A percentile compares a stretch with the other conserved stretches of the same genome.
Conservation (phyloP, 441 rosid species). For the Caryocar brasiliense region DNA sequence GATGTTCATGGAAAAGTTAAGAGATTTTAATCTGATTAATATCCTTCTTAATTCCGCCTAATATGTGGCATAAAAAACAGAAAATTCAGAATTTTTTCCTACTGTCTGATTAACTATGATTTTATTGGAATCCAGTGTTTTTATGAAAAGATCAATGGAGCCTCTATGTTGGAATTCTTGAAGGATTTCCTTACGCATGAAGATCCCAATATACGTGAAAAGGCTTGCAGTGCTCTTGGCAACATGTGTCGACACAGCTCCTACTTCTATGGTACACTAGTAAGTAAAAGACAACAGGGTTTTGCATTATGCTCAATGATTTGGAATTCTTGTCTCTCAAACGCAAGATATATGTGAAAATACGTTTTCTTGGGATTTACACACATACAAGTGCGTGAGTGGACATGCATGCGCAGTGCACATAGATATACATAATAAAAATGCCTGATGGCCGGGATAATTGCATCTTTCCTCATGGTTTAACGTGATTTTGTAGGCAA, state of each 20-base stretch:
- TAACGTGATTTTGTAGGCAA: conserved; percentile 41
- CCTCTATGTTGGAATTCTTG: conserved; percentile 57
- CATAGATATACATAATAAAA: background rate
- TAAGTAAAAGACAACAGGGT: conserved; percentile 26
- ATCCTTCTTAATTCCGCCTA: too few relatives aligned
- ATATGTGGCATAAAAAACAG: too few relatives aligned
- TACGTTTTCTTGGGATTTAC: background rate
- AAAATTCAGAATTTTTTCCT: too few relatives aligned
- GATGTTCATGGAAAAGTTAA: too few relatives aligned
- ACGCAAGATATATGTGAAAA: too few relatives aligned
- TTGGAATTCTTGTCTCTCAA: conserved; percentile 3
- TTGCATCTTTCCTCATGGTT: conserved; percentile 18
- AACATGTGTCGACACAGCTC: conserved; percentile 94
- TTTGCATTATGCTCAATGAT: conserved; percentile 1
- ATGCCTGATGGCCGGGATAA: background rate
- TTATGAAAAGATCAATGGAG: conserved; percentile 73
- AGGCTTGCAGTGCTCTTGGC: conserved; percentile 94
- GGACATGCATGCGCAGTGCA: too few relatives aligned
- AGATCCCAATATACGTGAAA: conserved; percentile 85
- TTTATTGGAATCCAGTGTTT: conserved; percentile 50
- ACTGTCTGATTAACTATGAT: conserved; percentile 5
- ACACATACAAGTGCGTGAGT: too few relatives aligned
- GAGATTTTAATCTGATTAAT: too few relatives aligned
- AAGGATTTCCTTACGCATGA: conserved; percentile 64
- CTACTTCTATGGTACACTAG: conserved; percentile 68